phyloP scores from a whole-genome alignment of 2,329 filamentous ascomycete genomes.

The Clathrospora elynae region DNA sequence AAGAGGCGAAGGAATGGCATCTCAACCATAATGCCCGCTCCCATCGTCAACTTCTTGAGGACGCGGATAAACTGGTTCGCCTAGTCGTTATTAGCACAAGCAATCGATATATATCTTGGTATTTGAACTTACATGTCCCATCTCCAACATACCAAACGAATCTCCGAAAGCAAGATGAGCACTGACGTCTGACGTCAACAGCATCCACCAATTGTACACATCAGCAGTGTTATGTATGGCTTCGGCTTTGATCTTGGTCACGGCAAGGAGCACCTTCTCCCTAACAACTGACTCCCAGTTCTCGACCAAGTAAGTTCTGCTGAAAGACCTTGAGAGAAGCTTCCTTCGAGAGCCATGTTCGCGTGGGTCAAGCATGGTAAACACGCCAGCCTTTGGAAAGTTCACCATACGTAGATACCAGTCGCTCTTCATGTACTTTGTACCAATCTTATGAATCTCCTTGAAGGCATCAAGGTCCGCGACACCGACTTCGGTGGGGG shows the following conservation, averaged over 20 bases:
- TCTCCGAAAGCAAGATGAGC: slow-evolving; percentile 49
- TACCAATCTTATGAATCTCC: slow-evolving; percentile 39
- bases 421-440: slow-evolving; percentile 36
- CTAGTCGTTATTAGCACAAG: slow-evolving; percentile 7
- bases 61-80: slow-evolving; percentile 46
- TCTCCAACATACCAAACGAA: slow-evolving; percentile 48
- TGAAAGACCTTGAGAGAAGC: slow-evolving; percentile 46
- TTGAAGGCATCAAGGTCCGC: slow-evolving; percentile 38
- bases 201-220: slow-evolving; percentile 46
- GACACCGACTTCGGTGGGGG: slow-evolving; percentile 39
- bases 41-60: slow-evolving; percentile 44
- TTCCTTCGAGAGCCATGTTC: slow-evolving; percentile 44
- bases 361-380: slow-evolving; percentile 46
- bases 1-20: slow-evolving; percentile 44
- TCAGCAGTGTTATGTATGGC: slow-evolving; percentile 38
- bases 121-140: slow-evolving; percentile 37
- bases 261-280: slow-evolving; percentile 41
- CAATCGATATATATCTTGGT: neutral
- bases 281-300: slow-evolving; percentile 47
- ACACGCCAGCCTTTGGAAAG: slow-evolving; percentile 40
- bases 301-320: slow-evolving; percentile 42
- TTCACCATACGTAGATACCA: slow-evolving; percentile 35
- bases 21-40: slow-evolving; percentile 45
- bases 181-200: slow-evolving; percentile 49
- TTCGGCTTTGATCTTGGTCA: slow-evolving; percentile 39